phyloP scores from a whole-genome alignment of 208 protist species.

The Acanthamoeba healyi region DNA sequence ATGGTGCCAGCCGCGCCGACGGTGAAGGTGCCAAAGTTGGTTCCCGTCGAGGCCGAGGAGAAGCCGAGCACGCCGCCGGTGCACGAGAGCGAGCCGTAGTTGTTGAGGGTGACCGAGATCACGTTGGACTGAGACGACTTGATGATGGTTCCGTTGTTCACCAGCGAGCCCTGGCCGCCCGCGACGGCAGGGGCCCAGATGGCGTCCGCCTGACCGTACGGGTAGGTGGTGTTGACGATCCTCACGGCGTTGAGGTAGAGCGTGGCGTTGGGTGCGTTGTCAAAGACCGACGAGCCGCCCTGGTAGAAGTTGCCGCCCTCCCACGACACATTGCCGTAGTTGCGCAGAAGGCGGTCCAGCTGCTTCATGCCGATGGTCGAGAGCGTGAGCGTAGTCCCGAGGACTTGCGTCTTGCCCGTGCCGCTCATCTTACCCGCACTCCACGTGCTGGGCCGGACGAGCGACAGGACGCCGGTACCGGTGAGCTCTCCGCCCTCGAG shows the following conservation, averaged over 20 bases:
- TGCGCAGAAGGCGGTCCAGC: constrained; percentile 52
- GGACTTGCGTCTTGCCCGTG: constrained; percentile 12
- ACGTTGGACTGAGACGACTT: constrained; percentile 22
- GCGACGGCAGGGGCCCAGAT: background rate
- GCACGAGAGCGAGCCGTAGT: constrained; percentile 50
- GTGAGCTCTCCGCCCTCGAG: constrained; percentile 52
- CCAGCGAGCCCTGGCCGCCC: constrained; percentile 21
- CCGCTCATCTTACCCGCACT: constrained; percentile 23
- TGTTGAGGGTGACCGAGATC: constrained; percentile 65
- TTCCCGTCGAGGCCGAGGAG: background rate
- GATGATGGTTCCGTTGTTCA: constrained; percentile 63
- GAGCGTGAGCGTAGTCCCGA: constrained; percentile 13
- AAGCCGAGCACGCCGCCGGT: constrained; percentile 32
- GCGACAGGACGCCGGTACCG: constrained; percentile 7
- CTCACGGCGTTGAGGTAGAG: background rate
- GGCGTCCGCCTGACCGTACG: background rate
- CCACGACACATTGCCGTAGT: constrained; percentile 37
- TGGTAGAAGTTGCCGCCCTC: constrained; percentile 38
- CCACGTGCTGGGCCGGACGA: constrained; percentile 31
- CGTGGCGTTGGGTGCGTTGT: constrained; percentile 20
- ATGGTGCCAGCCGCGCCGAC: constrained; percentile 11
- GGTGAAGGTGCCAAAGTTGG: constrained; percentile 38
- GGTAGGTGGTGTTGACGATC: background rate
- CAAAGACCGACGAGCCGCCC: constrained; percentile 46
- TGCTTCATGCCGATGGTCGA: constrained; percentile 11